Base-by-base conservation (phyloP, 495 filamentous ascomycete species). In the Apiosordaria backusii region DNA sequence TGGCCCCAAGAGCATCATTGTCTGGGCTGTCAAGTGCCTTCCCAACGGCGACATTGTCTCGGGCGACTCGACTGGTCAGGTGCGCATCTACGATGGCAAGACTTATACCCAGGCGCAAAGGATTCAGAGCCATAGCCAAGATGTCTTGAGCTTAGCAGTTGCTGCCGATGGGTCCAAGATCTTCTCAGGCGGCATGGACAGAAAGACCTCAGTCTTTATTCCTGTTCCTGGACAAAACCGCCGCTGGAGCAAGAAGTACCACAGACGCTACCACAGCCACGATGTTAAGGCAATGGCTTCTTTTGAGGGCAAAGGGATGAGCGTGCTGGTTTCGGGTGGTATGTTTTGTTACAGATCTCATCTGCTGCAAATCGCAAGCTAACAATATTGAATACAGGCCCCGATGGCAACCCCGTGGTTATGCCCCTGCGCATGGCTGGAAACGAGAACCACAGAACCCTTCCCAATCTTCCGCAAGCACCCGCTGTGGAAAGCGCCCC, bases 231-330 rank as follows among this genome's bases (percentile, higher is more conserved):
- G 86, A 60, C 84, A 87, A 60, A 80, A 79, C 29, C 71, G 76
- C 4, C 83, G 90, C 73, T 98, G 96, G 96, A 87, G 85, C 15
- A 92, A 95, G 78, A 79, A 91, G n/a, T 87, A 86, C 68, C 92
- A 96, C 70, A 81, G 88, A 64, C 83, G 92, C 72, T 90, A 91
- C 72, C 96, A 99, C 72, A 84, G 84, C 16, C 92, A 97, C 73
- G 95, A 99, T 81, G 92, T 98, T 68, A 97, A 97, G 78, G 86
- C 93, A 16, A 92, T 99, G 86, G 92, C 93, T 59, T 87, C 90
- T 18, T 98, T 92, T 62, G 93, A 97, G 75, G 87, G 88, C 19
- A 89, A 86, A 62, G 85, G 85, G 52, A 85, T 97, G 72, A 97
- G 92, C 69, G 85, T 98, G 52, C 81, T 96, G 9, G 92, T 93